Evolutionary conservation across 208 protist genomes (phyloP).

Genomic region (Acanthamoeba divionensis): DNA sequence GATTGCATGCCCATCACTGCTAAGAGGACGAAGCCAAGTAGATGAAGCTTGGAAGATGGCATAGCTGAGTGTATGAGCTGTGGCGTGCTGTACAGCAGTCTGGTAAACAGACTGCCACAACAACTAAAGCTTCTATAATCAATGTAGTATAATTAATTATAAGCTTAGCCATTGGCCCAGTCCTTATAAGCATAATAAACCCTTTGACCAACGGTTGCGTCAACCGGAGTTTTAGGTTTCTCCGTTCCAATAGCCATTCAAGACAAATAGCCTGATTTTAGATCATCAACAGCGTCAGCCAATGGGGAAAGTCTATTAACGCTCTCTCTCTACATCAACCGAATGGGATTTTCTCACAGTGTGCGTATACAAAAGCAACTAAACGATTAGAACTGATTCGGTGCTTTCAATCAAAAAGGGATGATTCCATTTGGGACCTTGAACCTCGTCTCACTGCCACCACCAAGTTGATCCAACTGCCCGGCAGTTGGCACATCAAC

Average conservation of each 20-base stretch:
- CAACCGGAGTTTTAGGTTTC: too few species aligned
- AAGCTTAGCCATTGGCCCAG: background rate
- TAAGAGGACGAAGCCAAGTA: too few species aligned
- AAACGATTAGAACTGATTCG: too few species aligned
- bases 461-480: background rate
- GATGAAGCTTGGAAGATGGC: too few species aligned
- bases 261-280: background rate
- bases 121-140: too few species aligned
- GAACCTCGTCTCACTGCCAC: background rate
- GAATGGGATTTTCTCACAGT: too few species aligned
- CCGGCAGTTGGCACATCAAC: background rate
- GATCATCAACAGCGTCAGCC: background rate
- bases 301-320: background rate
- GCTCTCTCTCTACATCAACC: background rate
- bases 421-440: background rate
- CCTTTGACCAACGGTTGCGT: too few species aligned
- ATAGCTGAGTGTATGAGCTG: too few species aligned
- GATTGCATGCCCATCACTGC: too few species aligned
- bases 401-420: background rate
- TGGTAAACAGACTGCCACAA: too few species aligned
- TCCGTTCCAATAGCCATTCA: background rate
- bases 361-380: too few species aligned
- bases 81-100: too few species aligned
- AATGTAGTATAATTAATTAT: background rate
- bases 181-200: background rate